Base-by-base conservation (phyloP, 2,329 filamentous ascomycete species). In the Fusarium duplospermum region DNA sequence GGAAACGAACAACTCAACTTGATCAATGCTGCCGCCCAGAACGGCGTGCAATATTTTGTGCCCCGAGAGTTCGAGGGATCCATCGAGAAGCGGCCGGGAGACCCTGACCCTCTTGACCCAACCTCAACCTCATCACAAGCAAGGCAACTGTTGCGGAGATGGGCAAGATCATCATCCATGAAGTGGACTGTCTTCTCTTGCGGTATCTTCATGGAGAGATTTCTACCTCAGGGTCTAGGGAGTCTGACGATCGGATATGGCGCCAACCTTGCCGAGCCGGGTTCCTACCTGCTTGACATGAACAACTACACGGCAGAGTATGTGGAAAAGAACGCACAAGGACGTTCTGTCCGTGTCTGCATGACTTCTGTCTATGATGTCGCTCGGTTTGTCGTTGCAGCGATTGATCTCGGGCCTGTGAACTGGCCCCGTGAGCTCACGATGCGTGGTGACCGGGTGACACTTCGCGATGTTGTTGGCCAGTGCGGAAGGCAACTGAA, bases 1-100 rank as follows among this genome's bases (percentile, higher is more conserved):
- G 92, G 92, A 5, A 83, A 82, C 20, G 86, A 91, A 33, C 93
- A 95, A 79, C 86, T 94, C 52, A 89, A 90, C 70, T 87, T 95
- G 35, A 94, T 95, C 80, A 90, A 93, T 75, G 93, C 93, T 2
- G 92, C 93, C 1, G 89, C 91, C 18, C 84, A 87, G 60, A 89
- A 88, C 20, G 86, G 89, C 20, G 93, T 95, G 2, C 87, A 89
- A 18, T 87, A 90, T 38, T 95, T 95, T 77, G 90, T 93, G 4
- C 93, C 93, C 1, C 92, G 93, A 8, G 93, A 94, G 76, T 95
- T 94, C 75, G 92, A 94, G 82, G 93, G 93, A 2, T 85, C 85
- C 35, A 85, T 93, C 18, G 81, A 82, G 20, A 85, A 88, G 52
- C 86, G 92, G 58, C 86, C 88, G 1, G 77, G 84, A 6, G 73